Evolutionary conservation across 345 rosid species (phyloP).

Genomic region (Cardamine resedifolia): DNA sequence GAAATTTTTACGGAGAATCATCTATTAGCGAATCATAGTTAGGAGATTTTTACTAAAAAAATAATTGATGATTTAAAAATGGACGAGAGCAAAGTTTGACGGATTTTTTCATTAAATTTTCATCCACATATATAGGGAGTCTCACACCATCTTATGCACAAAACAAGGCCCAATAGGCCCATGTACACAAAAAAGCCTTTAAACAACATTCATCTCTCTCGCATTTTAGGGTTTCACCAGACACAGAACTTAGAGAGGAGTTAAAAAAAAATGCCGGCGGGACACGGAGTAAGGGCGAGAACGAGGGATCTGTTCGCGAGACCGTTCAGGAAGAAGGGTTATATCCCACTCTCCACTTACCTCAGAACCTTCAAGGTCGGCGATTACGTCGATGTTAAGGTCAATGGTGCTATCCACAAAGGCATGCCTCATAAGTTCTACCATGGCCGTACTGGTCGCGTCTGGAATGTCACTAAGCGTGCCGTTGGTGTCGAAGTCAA

Average conservation of each 20-base stretch:
- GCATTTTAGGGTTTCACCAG: no score
- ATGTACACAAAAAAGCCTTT: no score
- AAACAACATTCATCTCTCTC: no score
- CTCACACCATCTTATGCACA: no score
- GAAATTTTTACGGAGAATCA: no score
- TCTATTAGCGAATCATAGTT: no score
- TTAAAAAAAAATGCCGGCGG: constrained; percentile 54
- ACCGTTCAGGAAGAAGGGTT: constrained; percentile 76
- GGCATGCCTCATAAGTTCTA: constrained; percentile 88
- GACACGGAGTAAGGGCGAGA: constrained; percentile 59
- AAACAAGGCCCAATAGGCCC: no score
- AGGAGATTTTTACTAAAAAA: no score
- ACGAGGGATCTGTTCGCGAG: constrained; percentile 67
- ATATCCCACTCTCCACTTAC: constrained; percentile 63
- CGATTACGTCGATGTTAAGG: constrained; percentile 66
- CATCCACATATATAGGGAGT: no score
- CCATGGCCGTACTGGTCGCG: constrained; percentile 74
- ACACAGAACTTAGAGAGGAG: background rate
- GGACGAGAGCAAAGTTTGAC: no score
- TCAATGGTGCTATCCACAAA: constrained; percentile 74
- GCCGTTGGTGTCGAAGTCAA: constrained; percentile 75
- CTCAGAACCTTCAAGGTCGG: constrained; percentile 68
- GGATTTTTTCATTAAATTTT: no score
- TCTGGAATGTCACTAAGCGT: constrained; percentile 82
- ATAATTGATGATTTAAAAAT: no score